Conservation (phyloP, 108 stramenopile genomes). For the Nitzschia putrida region DNA sequence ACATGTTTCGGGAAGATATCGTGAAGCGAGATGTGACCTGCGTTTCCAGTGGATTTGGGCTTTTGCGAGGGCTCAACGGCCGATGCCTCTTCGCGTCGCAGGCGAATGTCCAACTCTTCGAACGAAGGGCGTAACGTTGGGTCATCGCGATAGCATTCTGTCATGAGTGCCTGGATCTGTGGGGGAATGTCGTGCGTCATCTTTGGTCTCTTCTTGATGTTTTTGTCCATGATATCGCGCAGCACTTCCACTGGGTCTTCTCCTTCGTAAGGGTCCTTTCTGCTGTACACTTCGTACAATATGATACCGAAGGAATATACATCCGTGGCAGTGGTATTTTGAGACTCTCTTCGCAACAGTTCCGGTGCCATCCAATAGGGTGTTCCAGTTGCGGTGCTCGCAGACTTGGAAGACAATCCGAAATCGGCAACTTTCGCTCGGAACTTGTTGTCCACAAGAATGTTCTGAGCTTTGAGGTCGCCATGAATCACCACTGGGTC, state of each 20-base stretch:
- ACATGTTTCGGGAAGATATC: slow-evolving; percentile 14
- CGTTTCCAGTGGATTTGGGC: no score
- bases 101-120: slow-evolving; percentile 18
- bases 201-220: slow-evolving; percentile 31
- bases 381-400: slow-evolving; percentile 42
- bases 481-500: slow-evolving; percentile 57
- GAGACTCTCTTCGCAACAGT: slow-evolving; percentile 44
- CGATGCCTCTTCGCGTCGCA: slow-evolving; percentile 4
- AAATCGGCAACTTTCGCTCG: no score
- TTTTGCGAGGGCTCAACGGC: not conserved
- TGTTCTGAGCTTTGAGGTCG: slow-evolving; percentile 53
- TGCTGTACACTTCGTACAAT: slow-evolving; percentile 51
- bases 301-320: slow-evolving; percentile 58
- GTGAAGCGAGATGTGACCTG: slow-evolving; percentile 12
- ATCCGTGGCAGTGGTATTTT: slow-evolving; percentile 48
- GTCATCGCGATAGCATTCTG: slow-evolving; percentile 15
- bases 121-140: slow-evolving; percentile 21
- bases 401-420: slow-evolving; percentile 52
- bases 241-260: slow-evolving; percentile 28
- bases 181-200: slow-evolving; percentile 5
- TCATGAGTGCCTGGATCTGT: slow-evolving; percentile 18
- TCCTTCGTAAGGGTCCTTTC: slow-evolving; percentile 54
- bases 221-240: not conserved
- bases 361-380: slow-evolving; percentile 86
- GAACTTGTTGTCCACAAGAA: slow-evolving; percentile 59